Evolutionary conservation across 345 rosid genomes (phyloP), one percentile per base, ranked within the genome.

Genomic region (Bruguiera gymnorhiza): DNA sequence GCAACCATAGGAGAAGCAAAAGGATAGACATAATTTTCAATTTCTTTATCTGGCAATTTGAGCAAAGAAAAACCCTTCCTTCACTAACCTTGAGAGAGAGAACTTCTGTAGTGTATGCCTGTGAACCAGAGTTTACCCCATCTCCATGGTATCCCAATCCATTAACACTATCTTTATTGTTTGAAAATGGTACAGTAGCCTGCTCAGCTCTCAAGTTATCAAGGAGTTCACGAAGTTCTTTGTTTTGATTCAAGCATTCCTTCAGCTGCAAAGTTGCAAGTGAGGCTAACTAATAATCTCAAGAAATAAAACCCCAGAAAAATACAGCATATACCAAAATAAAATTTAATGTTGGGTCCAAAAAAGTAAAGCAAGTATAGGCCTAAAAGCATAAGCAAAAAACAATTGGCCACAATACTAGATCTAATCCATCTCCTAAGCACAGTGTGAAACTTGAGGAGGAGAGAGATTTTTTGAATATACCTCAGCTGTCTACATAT

Each of bases 211-310:
- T 87, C 79, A 91, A 83, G 78, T 82, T 88, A 60, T 84, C 86
- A 29, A 91, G 68, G 70, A 65, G 71, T 73, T 75, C 85, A 39
- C 96, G 90, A 59, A 94, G 97, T 78, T 91, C 97, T 72, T 89
- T 87, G 75, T 91, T 91, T 83, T 89, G 88, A 83, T 83, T 88
- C 23, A 94, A 87, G 75, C 96, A 89, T 55, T 88, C 95, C 80
- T 89, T 88, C 78, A 94, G 86, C 96, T 94, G 83, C 66, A 80
- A 64, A 8, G 36, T 66, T 30, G 70, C 56, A 55, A 13, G 37
- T 23, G n/a, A 60, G 23, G 63, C 30, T 26, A 27, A 53, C 67
- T 32, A 29, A 36, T 6, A 63, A 39, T 43, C 43, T 32, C 51
- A 30, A 52, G 19, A 37, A 64, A 29, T 32, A 24, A 46, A 46